A percentile compares a stretch with the other conserved stretches of the same genome.
phyloP scores from a whole-genome alignment of 2,329 filamentous ascomycete species.

The Colletotrichum sp. region DNA sequence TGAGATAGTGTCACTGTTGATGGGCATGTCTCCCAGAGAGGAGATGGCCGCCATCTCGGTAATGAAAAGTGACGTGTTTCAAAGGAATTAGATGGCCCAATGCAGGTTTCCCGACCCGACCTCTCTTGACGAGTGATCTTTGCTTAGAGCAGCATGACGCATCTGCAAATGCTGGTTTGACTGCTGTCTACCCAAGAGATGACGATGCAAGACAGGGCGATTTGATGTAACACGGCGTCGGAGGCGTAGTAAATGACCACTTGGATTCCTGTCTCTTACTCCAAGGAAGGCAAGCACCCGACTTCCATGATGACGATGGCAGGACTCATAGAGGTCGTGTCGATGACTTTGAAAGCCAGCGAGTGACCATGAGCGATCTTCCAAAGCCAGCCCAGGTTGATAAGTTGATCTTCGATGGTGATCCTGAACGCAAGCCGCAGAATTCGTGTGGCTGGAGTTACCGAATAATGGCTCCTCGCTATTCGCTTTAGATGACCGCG shows the following conservation, averaged over 20 bases:
- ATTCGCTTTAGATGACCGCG: conserved; percentile 14
- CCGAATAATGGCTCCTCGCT: conserved; percentile 1
- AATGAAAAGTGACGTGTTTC: neutral
- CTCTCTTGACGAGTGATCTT: neutral
- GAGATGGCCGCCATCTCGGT: neutral
- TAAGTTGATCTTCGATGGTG: neutral
- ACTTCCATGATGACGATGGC: neutral
- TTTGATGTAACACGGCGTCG: neutral
- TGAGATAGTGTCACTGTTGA: neutral
- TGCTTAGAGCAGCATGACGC: neutral
- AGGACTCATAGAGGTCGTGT: neutral
- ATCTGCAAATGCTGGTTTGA: conserved; percentile 7
- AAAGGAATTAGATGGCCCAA: neutral
- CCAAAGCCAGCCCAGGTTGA: neutral
- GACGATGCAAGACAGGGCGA: neutral
- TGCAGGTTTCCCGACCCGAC: neutral
- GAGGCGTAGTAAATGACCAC: neutral
- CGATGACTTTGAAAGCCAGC: neutral
- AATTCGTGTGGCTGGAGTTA: neutral
- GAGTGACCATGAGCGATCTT: neutral
- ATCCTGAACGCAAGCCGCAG: neutral
- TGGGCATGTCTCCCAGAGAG: neutral
- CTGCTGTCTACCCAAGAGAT: neutral
- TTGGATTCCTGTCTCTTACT: neutral
- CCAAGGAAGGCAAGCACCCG: neutral